Base-by-base conservation (phyloP, 257 asterid species). In the Solanum lignicaule region DNA sequence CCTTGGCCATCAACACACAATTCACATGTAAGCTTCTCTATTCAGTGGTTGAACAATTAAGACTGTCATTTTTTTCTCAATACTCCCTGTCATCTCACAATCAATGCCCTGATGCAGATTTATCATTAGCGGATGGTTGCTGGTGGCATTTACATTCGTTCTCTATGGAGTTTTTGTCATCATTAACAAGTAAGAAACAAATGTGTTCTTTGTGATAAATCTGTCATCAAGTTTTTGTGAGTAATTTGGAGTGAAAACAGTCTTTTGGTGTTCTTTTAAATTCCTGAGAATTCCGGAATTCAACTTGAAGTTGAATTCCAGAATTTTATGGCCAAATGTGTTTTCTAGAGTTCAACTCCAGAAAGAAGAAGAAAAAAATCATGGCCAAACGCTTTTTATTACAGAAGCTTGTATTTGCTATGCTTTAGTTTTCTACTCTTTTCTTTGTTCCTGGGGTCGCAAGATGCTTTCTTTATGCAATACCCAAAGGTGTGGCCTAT, bases 91-190 rank as follows among this genome's bases (percentile, higher is more conserved):
- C 86, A 87, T 86, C 87, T 87, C 55, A 91, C 46, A 6, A 58
- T 35, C 55, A 29, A 86, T 83, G 21, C 46, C 23, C 86, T 48
- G 41, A 35, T 91, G 93, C 97, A 97, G 99, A 93, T 97, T 96
- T 91, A 93, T 96, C 23, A 88, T 95, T 66, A 94, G 98, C 32
- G 99, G 99, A 91, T 97, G 99, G 99, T 87, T 97, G 73, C 98
- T 97, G 27, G 98, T 97, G 39, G 97, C 94, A 31, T 90, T 95
- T 41, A 97, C 99, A 32, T 93, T 97, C 90, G 84, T 96, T 92
- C 97, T 97, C 68, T 97, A 94, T 84, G 99, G 98, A 76, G 95
- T 94, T 87, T 96, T 95, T 39, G 92, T 94, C 73, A 94, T 97
- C 87, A 95, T 97, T 71, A 89, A 94, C 94, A 95, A 92, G 99